Evolutionary conservation across 768 basidiomycete genomes (phyloP).

Genomic region (Omphalotus guepiniiformis): DNA sequence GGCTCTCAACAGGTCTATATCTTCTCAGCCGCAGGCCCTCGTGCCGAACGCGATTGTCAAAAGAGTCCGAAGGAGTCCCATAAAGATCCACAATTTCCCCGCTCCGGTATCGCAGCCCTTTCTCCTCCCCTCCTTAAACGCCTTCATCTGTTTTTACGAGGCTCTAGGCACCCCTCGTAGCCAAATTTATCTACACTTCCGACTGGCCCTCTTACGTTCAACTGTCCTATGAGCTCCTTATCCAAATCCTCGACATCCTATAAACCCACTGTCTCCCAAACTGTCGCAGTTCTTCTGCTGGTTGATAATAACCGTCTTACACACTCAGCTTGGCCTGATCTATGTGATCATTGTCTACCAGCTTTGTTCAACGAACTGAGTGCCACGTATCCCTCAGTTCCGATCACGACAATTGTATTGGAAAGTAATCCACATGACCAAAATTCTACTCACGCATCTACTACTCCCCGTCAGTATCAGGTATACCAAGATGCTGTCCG

Average conservation of each 20-base stretch:
- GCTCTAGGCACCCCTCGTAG: not conserved
- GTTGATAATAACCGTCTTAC: conserved; percentile 4
- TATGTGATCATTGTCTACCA: conserved; percentile 5
- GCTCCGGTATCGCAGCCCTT: conserved; percentile 1
- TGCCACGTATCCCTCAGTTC: not conserved
- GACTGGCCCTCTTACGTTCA: not conserved
- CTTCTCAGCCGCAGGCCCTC: no score
- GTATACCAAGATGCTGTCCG: not conserved
- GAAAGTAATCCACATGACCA: conserved; percentile 1
- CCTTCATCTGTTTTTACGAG: not conserved
- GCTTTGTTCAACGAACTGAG: not conserved
- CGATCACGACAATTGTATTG: conserved; percentile 4
- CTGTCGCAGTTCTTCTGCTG: conserved; percentile 5
- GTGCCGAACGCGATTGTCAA: no score
- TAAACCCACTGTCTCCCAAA: not conserved
- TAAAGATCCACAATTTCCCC: conserved; percentile 7
- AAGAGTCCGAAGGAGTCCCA: conserved; percentile 5
- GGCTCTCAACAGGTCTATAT: no score
- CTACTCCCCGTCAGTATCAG: conserved; percentile 1
- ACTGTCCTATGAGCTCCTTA: not conserved
- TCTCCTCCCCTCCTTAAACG: conserved; percentile 5
- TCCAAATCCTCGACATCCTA: not conserved
- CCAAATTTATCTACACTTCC: not conserved
- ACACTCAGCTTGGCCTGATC: conserved; percentile 5
- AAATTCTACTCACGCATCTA: not conserved